Conservation (phyloP, 331 rosid genomes). For the Malus hybrid region DNA sequence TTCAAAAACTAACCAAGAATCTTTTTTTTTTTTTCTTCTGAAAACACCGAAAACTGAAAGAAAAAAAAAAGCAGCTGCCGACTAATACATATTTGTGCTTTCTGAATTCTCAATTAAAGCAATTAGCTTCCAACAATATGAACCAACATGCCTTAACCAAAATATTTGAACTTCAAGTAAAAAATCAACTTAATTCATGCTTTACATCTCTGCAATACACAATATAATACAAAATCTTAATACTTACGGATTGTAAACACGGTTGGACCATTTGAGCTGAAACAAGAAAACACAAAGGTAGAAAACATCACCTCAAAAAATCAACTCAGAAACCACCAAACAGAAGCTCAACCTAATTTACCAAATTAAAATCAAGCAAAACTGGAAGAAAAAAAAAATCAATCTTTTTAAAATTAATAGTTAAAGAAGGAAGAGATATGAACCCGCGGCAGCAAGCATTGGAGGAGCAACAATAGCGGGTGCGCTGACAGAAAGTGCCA, state of each 20-base stretch:
- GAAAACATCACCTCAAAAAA: neutral
- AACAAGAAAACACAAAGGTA: conserved; percentile 7
- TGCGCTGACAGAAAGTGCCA: conserved; percentile 48
- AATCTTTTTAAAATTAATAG: neutral
- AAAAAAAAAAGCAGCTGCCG: neutral
- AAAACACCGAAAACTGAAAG: neutral
- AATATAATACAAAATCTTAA: neutral
- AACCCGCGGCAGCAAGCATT: conserved; percentile 91
- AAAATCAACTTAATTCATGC: neutral
- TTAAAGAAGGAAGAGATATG: neutral
- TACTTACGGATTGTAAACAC: conserved; percentile 30
- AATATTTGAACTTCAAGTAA: neutral
- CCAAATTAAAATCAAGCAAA: neutral
- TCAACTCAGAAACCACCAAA: neutral
- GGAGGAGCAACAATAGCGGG: conserved; percentile 54
- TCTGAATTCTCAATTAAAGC: neutral
- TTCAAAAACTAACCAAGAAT: neutral
- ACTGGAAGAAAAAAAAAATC: neutral
- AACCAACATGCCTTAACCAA: neutral
- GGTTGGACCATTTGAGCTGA: conserved; percentile 21
- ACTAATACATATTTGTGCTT: neutral
- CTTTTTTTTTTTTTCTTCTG: neutral
- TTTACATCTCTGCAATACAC: neutral
- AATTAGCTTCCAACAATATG: neutral
- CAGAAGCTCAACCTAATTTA: neutral